These are phyloP conservation scores for Phaseolus lunatus DNA, from an alignment of 306 rosid species.

Conservation along the genomic window DNA sequence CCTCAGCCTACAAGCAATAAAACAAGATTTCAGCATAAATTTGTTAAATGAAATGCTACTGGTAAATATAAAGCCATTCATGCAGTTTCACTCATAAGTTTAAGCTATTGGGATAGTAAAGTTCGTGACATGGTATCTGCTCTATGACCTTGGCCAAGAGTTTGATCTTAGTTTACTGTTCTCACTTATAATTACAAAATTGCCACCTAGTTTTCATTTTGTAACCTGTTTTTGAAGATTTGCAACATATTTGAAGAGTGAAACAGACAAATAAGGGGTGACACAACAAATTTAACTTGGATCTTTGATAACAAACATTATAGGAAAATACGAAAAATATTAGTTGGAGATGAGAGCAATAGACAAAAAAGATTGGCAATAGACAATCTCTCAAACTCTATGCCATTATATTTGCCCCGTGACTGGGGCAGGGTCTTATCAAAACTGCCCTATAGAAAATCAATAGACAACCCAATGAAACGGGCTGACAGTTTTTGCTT, in stretches of 20 bases:
- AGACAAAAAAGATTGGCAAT: slow-evolving; percentile 21
- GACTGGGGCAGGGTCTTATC: background rate
- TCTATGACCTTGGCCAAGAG: background rate
- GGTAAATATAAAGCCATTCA: slow-evolving; percentile 10
- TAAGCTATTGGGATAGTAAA: background rate
- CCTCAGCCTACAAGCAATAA: slow-evolving; percentile 77
- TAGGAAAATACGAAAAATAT: background rate
- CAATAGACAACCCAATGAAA: slow-evolving; percentile 37
- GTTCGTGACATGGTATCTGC: slow-evolving; percentile 1
- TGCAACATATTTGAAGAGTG: background rate
- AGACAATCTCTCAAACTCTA: background rate
- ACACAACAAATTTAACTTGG: background rate
- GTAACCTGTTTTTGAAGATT: background rate
- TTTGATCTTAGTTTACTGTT: background rate
- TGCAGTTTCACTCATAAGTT: background rate
- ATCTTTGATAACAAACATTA: background rate
- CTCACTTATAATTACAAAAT: background rate
- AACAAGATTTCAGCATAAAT: slow-evolving; percentile 29
- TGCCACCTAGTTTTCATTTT: background rate
- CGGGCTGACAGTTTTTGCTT: background rate
- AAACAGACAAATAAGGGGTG: background rate
- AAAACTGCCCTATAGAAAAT: slow-evolving; percentile 29
- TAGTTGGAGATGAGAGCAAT: slow-evolving; percentile 9
- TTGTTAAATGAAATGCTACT: slow-evolving; percentile 20
- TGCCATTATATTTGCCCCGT: slow-evolving; percentile 12